Base-by-base conservation (phyloP, 1,139 yeast species). In the Magnusiomyces magnusii region DNA sequence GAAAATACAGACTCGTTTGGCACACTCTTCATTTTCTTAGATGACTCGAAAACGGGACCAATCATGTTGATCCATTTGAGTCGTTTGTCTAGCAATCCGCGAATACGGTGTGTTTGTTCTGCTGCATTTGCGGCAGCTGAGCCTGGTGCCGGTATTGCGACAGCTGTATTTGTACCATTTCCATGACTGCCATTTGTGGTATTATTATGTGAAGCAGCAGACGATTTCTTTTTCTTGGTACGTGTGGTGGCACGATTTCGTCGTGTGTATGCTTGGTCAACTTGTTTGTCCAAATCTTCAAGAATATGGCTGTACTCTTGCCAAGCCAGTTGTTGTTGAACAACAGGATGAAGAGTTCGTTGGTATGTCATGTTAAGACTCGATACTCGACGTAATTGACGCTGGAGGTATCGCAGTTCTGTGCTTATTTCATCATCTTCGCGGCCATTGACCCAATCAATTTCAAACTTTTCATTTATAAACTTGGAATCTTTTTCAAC, bases 361-460 rank as follows among this genome's bases (percentile, higher is more conserved):
- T 88, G 88, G 62, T 92, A 78, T 60, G 81, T 82, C 62, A 84
- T 80, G 70, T 95, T 93, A 60, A 82, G 76, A 34, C 76, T 77
- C 2, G 85, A 80, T 0, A 86, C 85, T 34, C 78, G 80, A 62
- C 80, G 81, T 60, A 95, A 76, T 61, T 87, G 85, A 53, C 76
- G 76, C 69, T 95, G 98, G 57, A 92, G 75, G 27, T 74, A 72
- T 62, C 99, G 78, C 63, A 93, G 76, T 68, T 93, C 98, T 0
- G 87, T 85, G 64, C 96, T 86, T 7, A 95, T 84, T 71, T 95
- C 99, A 72, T 95, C 99, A 71, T 95, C 99, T 70, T 95, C 97
- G 63, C 87, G 80, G 53, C 87, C 85, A 58, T 80, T 79, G 27
- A 86, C 75, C 97, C 97, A 92, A 71, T 86, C 90, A 55, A 80